Evolutionary conservation across 257 asterid genomes (phyloP).

Genomic region (Sherardia arvensis): DNA sequence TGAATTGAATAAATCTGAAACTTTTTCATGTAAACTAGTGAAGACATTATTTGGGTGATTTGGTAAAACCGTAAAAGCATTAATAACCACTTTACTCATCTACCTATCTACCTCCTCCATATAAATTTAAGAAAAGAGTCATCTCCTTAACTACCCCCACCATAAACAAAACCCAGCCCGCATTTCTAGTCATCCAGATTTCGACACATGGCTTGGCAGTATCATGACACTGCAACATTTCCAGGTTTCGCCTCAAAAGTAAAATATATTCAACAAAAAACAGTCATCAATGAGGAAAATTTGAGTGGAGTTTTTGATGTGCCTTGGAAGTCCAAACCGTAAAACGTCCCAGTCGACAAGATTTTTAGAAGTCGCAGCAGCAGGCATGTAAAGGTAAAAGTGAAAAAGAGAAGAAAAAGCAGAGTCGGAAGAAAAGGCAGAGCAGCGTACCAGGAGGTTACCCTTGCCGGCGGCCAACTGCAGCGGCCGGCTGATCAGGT

Average conservation of each 20-base stretch:
- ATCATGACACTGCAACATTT: neutral
- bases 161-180: neutral
- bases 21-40: too few species aligned
- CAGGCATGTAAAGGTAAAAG: neutral
- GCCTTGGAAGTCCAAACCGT: neutral
- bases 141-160: constrained; percentile 3
- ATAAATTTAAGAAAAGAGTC: neutral
- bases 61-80: constrained; percentile 6
- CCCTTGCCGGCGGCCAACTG: constrained; percentile 62
- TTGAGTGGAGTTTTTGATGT: neutral
- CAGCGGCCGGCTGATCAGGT: constrained; percentile 65
- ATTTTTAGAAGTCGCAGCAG: constrained; percentile 6
- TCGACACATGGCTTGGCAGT: neutral
- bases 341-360: neutral
- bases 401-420: neutral
- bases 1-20: too few species aligned
- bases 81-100: constrained; percentile 6
- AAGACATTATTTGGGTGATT: constrained; percentile 10
- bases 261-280: neutral
- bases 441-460: constrained; percentile 49
- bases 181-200: neutral
- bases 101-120: neutral
- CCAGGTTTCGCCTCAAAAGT: neutral
- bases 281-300: neutral
- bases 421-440: neutral